phyloP scores from a whole-genome alignment of 1,284 basidiomycete genomes.

The Thecaphora frezii region DNA sequence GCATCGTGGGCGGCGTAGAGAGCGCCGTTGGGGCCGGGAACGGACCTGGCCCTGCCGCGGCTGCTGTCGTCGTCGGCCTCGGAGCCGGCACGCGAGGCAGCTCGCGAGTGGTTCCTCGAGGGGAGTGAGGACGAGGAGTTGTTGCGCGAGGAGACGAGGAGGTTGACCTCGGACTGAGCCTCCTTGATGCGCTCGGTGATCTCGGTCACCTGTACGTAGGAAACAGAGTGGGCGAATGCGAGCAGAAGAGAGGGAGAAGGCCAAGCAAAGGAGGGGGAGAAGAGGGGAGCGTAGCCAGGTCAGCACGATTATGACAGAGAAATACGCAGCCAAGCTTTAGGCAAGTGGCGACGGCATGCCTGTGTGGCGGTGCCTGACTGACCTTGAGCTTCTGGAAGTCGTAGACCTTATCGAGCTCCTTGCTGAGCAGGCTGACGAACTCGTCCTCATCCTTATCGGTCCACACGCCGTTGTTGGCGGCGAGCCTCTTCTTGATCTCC shows the following conservation, averaged over 20 bases:
- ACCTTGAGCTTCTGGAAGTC: slow-evolving; percentile 89
- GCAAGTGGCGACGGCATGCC: too few species aligned
- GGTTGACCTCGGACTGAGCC: slow-evolving; percentile 56
- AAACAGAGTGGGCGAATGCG: not conserved
- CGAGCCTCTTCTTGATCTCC: slow-evolving; percentile 56
- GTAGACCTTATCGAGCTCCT: slow-evolving; percentile 92
- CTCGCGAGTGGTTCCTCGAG: slow-evolving; percentile 23
- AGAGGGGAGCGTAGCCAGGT: not conserved
- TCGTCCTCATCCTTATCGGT: slow-evolving; percentile 58
- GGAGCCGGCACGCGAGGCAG: slow-evolving; percentile 23
- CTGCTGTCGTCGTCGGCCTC: slow-evolving; percentile 14
- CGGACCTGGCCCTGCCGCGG: slow-evolving; percentile 2
- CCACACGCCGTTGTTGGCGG: slow-evolving; percentile 54
- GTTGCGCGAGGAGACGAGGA: slow-evolving; percentile 49
- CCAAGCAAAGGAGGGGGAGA: slow-evolving; percentile 1
- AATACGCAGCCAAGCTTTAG: not conserved
- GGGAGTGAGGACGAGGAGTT: slow-evolving; percentile 43
- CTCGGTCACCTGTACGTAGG: slow-evolving; percentile 39
- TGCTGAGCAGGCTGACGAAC: slow-evolving; percentile 66
- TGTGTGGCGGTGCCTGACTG: too few species aligned
- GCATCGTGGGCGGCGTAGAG: slow-evolving; percentile 62
- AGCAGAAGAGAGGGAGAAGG: slow-evolving; percentile 2
- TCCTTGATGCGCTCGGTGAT: slow-evolving; percentile 55
- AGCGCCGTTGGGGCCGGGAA: slow-evolving; percentile 63
- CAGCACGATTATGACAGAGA: not conserved